phyloP scores from a whole-genome alignment of 169 alveolate genomes.

The Eimeria necatrix region DNA sequence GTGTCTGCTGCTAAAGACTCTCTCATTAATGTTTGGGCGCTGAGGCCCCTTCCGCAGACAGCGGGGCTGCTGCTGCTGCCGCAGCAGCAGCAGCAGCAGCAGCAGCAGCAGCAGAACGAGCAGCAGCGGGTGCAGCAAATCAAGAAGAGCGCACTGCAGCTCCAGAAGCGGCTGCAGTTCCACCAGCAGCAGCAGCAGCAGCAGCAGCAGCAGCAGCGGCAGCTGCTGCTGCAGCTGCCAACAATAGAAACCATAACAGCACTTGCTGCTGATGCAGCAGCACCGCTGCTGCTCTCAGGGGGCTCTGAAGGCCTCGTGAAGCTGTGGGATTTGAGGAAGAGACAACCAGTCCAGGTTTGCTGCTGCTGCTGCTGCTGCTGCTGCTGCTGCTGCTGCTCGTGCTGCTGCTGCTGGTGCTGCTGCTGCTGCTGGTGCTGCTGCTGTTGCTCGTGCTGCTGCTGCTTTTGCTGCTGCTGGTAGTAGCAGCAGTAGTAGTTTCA shows the following conservation, averaged over 20 bases:
- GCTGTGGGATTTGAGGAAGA: too few relatives aligned
- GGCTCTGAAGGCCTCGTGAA: neutral
- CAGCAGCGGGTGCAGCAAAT: conserved; percentile 6
- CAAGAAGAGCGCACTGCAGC: conserved; percentile 19
- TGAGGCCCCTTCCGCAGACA: neutral
- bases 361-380: too few relatives aligned
- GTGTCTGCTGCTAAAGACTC: neutral
- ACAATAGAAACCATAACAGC: neutral
- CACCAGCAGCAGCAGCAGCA: neutral
- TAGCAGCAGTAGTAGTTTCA: too few relatives aligned
- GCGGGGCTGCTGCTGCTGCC: conserved; percentile 10
- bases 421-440: too few relatives aligned
- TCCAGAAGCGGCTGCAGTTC: conserved; percentile 8
- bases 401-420: too few relatives aligned
- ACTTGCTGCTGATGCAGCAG: neutral
- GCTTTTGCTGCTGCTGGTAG: too few relatives aligned
- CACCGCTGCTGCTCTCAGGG: conserved; percentile 20
- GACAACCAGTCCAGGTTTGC: too few relatives aligned
- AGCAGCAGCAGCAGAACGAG: neutral
- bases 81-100: neutral
- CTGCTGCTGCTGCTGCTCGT: too few relatives aligned
- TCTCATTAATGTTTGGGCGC: neutral
- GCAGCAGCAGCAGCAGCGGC: conserved; percentile 7
- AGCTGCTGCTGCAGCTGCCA: neutral
- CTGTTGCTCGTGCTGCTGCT: too few relatives aligned